Evolutionary conservation across 345 rosid species (phyloP), one percentile per base, ranked within the genome.

Genomic region (Lepidium sativum): DNA sequence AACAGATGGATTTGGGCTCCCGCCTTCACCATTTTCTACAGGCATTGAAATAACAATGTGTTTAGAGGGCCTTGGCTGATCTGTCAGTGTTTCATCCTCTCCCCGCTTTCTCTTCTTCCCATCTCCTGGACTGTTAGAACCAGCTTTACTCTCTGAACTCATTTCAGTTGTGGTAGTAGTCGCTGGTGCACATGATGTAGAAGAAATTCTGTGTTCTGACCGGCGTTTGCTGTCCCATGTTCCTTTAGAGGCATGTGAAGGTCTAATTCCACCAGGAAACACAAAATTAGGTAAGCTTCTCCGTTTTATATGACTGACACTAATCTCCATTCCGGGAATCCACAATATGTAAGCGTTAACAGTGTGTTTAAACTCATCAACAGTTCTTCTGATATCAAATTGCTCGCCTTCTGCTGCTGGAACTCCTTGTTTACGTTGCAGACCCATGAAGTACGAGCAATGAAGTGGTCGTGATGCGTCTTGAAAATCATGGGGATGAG

Each of bases 381-480:
- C 97, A 13, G 99, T 90, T 70, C 81, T 55, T 80, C 97, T 83
- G 60, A 94, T 94, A 83, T 94, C 95, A 33, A 94, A 90, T 42
- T 75, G 95, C 70, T 75, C 91, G 6, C 91, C 87, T 77, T 79
- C 97, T 69, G 79, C 79, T 57, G 73, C 89, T 21, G 89, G 80
- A 79, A 78, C 83, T 74, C 96, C 99, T 77, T 84, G 97, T 72
- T 85, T 94, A 34, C 95, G 89, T 68, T 94, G 99, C 80, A 94
- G 77, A 31, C 97, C 99, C 99, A 94, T 94, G 72, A 90, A 94
- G 76, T 86, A 90, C 16, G 81, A 81, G 77, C 84, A 82, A 70
- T 77, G 81, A 40, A 84, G 86, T 37, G 92, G 87, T 63, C 71
- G 86, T 4, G 89, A 78, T 78, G 82, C 62, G 60, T 94, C 96